Conservation (phyloP, 2,329 filamentous ascomycete genomes). For the Domatiomyces catenatus region DNA sequence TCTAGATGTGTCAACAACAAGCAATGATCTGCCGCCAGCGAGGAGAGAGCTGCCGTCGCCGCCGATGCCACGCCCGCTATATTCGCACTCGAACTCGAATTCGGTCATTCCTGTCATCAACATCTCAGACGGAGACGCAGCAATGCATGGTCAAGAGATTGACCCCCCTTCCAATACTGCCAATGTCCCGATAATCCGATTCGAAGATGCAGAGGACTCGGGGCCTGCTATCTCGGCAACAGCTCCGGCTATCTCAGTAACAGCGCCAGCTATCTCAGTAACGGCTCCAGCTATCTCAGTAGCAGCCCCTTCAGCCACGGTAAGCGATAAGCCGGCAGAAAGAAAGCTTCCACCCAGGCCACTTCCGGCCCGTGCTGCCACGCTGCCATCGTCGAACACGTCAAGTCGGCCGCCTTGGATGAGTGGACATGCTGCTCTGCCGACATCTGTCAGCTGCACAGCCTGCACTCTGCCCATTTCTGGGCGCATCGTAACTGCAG, state of each 20-base stretch:
- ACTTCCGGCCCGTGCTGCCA: slow-evolving; percentile 15
- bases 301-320: slow-evolving; percentile 21
- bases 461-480: slow-evolving; percentile 74
- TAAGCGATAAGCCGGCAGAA: slow-evolving; percentile 7
- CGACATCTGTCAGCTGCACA: slow-evolving; percentile 59
- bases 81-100: slow-evolving; percentile 4
- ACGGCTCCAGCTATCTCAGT: slow-evolving; percentile 5
- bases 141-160: slow-evolving; percentile 21
- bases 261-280: slow-evolving; percentile 2
- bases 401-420: slow-evolving; percentile 19
- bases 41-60: slow-evolving; percentile 3
- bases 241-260: slow-evolving; percentile 4
- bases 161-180: slow-evolving; percentile 18
- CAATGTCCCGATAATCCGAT: slow-evolving; percentile 3
- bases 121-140: slow-evolving; percentile 29
- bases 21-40: slow-evolving; percentile 7
- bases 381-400: slow-evolving; percentile 21
- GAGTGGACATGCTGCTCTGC: slow-evolving; percentile 30
- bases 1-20: slow-evolving; percentile 12
- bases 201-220: slow-evolving; percentile 2
- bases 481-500: slow-evolving; percentile 74
- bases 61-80: slow-evolving; percentile 6
- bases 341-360: slow-evolving; percentile 3
- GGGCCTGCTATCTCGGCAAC: slow-evolving; percentile 1
- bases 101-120: slow-evolving; percentile 30